A percentile compares a stretch with the other conserved stretches of the same genome.
phyloP scores from a whole-genome alignment of 1,284 basidiomycete species.

The Sporisorium reilianum region DNA sequence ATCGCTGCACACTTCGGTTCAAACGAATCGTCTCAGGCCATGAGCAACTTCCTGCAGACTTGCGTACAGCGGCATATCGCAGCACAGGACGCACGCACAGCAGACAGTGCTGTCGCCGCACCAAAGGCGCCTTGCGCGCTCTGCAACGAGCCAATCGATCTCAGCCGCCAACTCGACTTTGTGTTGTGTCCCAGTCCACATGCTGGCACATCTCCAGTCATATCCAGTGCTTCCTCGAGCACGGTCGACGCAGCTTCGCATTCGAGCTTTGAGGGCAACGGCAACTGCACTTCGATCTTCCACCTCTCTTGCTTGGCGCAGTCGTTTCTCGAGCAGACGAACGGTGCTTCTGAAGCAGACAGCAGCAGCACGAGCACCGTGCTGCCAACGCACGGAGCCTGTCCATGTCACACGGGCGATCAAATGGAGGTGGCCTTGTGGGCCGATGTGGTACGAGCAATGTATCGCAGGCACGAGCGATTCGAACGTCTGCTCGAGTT shows the following conservation, averaged over 20 bases:
- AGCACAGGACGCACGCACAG: conserved; percentile 33
- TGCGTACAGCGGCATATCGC: conserved; percentile 33
- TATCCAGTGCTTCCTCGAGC: neutral
- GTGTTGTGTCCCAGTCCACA: conserved; percentile 30
- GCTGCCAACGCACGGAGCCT: conserved; percentile 49
- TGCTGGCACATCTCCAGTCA: neutral
- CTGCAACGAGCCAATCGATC: conserved; percentile 26
- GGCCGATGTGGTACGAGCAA: conserved; percentile 51
- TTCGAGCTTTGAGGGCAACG: neutral
- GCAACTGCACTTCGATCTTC: conserved; percentile 73
- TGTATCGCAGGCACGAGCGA: conserved; percentile 51
- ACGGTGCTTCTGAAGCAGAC: neutral
- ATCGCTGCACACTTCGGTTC: conserved; percentile 5
- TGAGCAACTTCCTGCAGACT: conserved; percentile 37
- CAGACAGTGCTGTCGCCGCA: neutral
- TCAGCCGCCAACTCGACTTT: conserved; percentile 34
- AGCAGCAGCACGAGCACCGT: conserved; percentile 23
- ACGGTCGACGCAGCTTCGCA: neutral
- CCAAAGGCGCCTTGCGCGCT: conserved; percentile 24
- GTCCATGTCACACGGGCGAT: conserved; percentile 25
- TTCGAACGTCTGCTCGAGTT: conserved; percentile 35
- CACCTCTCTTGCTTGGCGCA: conserved; percentile 80
- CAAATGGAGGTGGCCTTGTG: conserved; percentile 18
- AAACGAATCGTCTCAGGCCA: neutral
- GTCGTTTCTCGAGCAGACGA: conserved; percentile 72